phyloP scores from a whole-genome alignment of 2,329 filamentous ascomycete genomes.

The Diaporthe citriasiana region DNA sequence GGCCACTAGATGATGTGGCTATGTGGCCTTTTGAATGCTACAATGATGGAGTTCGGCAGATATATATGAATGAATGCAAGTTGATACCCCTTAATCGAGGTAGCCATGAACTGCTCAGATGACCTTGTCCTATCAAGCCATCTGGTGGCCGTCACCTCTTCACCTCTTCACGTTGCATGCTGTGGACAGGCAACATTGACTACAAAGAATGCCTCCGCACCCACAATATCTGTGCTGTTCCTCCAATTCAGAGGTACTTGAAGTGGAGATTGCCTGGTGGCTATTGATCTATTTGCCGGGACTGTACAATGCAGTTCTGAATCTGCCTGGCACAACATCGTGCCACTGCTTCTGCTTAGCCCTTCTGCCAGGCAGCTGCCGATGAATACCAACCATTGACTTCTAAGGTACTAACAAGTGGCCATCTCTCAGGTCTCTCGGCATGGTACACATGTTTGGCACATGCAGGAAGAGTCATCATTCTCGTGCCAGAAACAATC shows the following conservation, averaged over 20 bases:
- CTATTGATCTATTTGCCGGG: not conserved
- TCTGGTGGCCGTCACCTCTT: not conserved
- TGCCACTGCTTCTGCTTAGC: not conserved
- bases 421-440: not conserved
- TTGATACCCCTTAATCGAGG: slow-evolving; percentile 12
- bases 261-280: not conserved
- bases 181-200: not conserved
- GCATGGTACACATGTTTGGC: not conserved
- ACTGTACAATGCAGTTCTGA: not conserved
- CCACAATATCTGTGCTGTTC: not conserved
- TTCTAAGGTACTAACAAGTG: not conserved
- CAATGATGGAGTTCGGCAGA: not conserved
- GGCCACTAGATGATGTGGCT: slow-evolving; percentile 19
- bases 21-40: not conserved
- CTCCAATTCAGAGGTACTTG: too few species aligned
- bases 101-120: not conserved
- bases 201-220: too few species aligned
- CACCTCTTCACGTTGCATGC: not conserved
- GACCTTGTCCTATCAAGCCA: not conserved
- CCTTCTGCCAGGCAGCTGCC: too few species aligned
- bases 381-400: not conserved
- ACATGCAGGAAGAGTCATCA: not conserved
- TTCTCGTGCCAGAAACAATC: not conserved
- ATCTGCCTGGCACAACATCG: not conserved
- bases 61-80: slow-evolving; percentile 25